Evolutionary conservation across 2,329 filamentous ascomycete genomes (phyloP), one percentile per base, ranked within the genome.

Genomic region (Pyricularia grisea): DNA sequence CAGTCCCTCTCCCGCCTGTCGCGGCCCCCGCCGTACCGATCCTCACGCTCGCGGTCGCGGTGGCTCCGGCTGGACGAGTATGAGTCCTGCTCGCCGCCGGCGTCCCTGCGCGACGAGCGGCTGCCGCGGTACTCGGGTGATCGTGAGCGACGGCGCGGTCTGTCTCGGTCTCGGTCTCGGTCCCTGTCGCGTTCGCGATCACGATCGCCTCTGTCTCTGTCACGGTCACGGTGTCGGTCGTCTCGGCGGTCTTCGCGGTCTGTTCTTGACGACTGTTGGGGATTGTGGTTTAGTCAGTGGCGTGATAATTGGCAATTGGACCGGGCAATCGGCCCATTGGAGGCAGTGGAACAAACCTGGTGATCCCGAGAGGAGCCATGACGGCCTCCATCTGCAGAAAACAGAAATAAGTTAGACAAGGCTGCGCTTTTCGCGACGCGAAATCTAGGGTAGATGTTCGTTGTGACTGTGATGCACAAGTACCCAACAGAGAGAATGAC

Each of bases 11-110:
- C 92, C 77, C 90, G 85, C 76, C 87, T 83, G 66, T 78, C 79
- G 68, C 85, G 79, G 70, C 88, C 82, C 72, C 91, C 87, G 42
- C 90, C 90, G 77, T 97, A 97, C 77, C 94, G 87, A 74, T 97
- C 94, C 80, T 98, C 94, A 71, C 94, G 91, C 81, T 98, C 94
- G 71, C 94, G 86, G 78, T 97, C 94, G 77, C 94, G 88, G 79
- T 97, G 96, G 81, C 90, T 94, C 74, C 94, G 91, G 80, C 93
- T 97, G 6, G 92, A 93, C 25, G 94, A 97, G 81, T 98, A 98
- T 69, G 92, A 89, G 79, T 97, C 93, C 64, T 75, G 77, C 70
- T 88, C 86, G 78, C 88, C 85, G 74, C 92, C 90, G 69, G 86
- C 87, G 67, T 95, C 91, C 74, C 91, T 91, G 74, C 92, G 89